Percentiles rank a stretch among this genome's conserved stretches.
phyloP scores from a whole-genome alignment of 2,329 filamentous ascomycete genomes.

The Epichloe elymi region DNA sequence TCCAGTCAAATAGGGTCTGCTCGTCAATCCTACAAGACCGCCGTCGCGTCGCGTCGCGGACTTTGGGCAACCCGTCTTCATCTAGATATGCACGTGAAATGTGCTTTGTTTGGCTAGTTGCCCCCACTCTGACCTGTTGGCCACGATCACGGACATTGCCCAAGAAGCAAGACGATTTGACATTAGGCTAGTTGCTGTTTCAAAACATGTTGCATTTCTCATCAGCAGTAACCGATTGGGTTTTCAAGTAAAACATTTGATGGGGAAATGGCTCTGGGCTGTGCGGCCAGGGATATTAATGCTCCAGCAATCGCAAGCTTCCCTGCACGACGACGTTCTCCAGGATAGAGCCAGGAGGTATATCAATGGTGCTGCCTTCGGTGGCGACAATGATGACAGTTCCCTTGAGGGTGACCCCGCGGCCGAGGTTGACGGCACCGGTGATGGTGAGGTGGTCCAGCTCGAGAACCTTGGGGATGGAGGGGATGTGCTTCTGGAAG shows the following conservation, averaged over 20 bases:
- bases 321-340: conserved; percentile 99
- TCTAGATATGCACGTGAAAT: neutral
- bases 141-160: neutral
- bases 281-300: conserved; percentile 27
- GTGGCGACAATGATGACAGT: conserved; percentile 98
- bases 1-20: neutral
- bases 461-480: conserved; percentile 83
- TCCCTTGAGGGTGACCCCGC: conserved; percentile 90
- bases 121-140: neutral
- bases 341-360: conserved; percentile 89
- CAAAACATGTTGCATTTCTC: neutral
- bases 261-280: neutral
- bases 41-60: too few species aligned
- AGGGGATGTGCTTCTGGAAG: conserved; percentile 78
- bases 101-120: neutral
- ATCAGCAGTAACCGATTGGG: neutral
- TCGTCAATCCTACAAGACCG: neutral
- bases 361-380: conserved; percentile 94
- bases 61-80: neutral
- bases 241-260: neutral
- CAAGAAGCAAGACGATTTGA: neutral
- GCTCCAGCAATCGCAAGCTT: conserved; percentile 64
- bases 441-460: conserved; percentile 95
- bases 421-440: conserved; percentile 89
- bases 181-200: neutral